Percentiles rank a stretch among this genome's conserved stretches.
Conservation (phyloP, 768 basidiomycete genomes). For the Megacollybia marginata region DNA sequence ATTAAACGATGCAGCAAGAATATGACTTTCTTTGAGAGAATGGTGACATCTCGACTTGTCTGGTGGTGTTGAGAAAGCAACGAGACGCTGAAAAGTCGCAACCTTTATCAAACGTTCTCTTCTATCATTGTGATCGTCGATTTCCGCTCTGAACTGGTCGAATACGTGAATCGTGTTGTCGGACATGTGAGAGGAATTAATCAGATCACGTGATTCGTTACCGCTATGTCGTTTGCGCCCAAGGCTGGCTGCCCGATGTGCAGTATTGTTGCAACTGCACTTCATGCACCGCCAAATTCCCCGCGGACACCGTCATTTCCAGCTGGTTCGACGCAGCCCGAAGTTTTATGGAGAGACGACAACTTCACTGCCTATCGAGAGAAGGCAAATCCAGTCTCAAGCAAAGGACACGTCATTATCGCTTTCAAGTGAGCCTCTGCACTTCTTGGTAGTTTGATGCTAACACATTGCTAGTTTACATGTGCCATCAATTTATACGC, state of each 20-base stretch:
- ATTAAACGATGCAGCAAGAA: slow-evolving; percentile 81
- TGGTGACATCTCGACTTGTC: slow-evolving; percentile 84
- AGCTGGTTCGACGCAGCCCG: slow-evolving; percentile 39
- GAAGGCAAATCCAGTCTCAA: slow-evolving; percentile 63
- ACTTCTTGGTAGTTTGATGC: slow-evolving; percentile 6
- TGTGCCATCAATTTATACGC: slow-evolving; percentile 69
- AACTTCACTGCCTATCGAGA: slow-evolving; percentile 74
- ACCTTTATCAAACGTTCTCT: slow-evolving; percentile 91
- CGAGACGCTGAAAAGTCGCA: neutral
- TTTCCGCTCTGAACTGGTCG: slow-evolving; percentile 54
- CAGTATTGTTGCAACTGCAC: slow-evolving; percentile 55
- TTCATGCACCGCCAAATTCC: slow-evolving; percentile 34
- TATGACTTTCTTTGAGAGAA: slow-evolving; percentile 87
- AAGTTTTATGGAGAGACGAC: slow-evolving; percentile 69
- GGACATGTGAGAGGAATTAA: neutral
- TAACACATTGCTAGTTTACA: slow-evolving; percentile 45
- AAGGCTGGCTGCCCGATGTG: slow-evolving; percentile 74
- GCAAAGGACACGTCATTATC: slow-evolving; percentile 62
- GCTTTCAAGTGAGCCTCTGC: slow-evolving; percentile 58
- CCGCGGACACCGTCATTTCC: slow-evolving; percentile 40
- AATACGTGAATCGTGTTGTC: slow-evolving; percentile 31
- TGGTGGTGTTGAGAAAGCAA: slow-evolving; percentile 17
- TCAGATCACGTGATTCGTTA: slow-evolving; percentile 5
- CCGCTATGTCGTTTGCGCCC: slow-evolving; percentile 45
- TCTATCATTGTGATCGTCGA: slow-evolving; percentile 82